Base-by-base conservation (phyloP, 768 basidiomycete species). In the Suillus weaverae region DNA sequence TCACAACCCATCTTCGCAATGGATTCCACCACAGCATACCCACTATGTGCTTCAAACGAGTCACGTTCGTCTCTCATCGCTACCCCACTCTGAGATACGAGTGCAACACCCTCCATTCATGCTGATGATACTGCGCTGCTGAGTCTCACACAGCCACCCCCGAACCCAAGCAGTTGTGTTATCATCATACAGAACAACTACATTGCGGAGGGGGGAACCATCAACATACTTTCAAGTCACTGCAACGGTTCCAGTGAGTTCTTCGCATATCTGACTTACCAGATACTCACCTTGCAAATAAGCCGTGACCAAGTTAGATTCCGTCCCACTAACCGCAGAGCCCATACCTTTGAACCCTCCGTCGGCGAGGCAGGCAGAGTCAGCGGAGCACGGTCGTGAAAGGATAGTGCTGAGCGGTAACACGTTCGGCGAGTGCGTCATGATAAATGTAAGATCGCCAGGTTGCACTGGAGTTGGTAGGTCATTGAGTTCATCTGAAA, bases 181-280 rank as follows among this genome's bases (percentile, higher is more conserved):
- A 30, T 41, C 18, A 30, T 59, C 56, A 59, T 59, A 26, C 56
- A 59, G 14, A 57, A 57, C 14, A 57, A 57, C 22, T 10, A 26
- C 16, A 57, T 57, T 39, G 56, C 26, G 9, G 56, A 57, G 36
- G 56, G 55, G 14, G 56, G 38, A 39, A 57, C 56, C 38, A 39
- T 57, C 36, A 57, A 57, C 36, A 57, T 57, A 38, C 22, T 57
- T 18, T 57, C 16, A 38, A 26, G 56, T 39, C 4, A 57, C 9
- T 38, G 36, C 22, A 18, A 22, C 16, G 36, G 36, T 18, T 26
- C 36, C 9, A 26, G 56, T 57, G 5, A 57, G 56, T 18, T 22
- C 14, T 39, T 38, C 9, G 9, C 4, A 39, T 39, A 4, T 0
- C 22, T 39, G 16, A 51, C 30, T 51, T 16, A 39, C 36, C 18